Percentiles rank a stretch among this genome's conserved stretches.
Conservation (phyloP, 2,329 filamentous ascomycete genomes). For the Fusarium denticulatum region DNA sequence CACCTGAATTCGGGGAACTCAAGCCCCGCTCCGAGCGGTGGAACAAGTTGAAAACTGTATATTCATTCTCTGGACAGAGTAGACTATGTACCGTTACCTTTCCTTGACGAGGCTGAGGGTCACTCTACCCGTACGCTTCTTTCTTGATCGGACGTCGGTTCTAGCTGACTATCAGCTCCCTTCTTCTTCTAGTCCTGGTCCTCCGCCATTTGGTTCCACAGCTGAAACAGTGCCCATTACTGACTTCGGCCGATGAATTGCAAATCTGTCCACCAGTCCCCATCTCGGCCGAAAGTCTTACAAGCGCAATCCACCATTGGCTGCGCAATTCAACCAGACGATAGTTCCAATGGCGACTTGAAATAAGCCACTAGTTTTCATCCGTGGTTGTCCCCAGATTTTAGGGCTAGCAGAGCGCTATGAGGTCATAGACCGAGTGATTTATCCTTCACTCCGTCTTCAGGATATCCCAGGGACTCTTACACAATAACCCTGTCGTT, state of each 20-base stretch:
- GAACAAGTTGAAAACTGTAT: slow-evolving; percentile 8
- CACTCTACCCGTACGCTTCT: background rate
- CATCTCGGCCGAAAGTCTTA: slow-evolving; percentile 34
- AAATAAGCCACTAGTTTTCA: slow-evolving; percentile 16
- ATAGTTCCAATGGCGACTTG: slow-evolving; percentile 7
- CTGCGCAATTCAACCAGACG: background rate
- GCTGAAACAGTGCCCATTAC: slow-evolving; percentile 20
- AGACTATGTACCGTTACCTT: background rate
- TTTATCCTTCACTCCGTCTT: slow-evolving; percentile 1
- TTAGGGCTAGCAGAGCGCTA: slow-evolving; percentile 32
- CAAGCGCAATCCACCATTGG: slow-evolving; percentile 21
- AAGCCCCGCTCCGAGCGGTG: slow-evolving; percentile 32
- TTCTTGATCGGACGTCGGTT: background rate
- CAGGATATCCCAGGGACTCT: background rate
- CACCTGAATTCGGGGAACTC: slow-evolving; percentile 26
- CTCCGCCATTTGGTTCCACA: slow-evolving; percentile 27
- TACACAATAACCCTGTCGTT: slow-evolving; percentile 9
- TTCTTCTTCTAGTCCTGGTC: slow-evolving; percentile 35
- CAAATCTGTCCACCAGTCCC: background rate
- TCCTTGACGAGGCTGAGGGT: background rate
- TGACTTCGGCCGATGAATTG: slow-evolving; percentile 26
- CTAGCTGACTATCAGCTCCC: slow-evolving; percentile 15
- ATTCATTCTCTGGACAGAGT: slow-evolving; percentile 1
- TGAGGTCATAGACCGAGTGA: slow-evolving; percentile 39
- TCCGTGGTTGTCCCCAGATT: slow-evolving; percentile 33